Conservation (phyloP, 164 flowering plant genomes). For the Magnolia sinica region DNA sequence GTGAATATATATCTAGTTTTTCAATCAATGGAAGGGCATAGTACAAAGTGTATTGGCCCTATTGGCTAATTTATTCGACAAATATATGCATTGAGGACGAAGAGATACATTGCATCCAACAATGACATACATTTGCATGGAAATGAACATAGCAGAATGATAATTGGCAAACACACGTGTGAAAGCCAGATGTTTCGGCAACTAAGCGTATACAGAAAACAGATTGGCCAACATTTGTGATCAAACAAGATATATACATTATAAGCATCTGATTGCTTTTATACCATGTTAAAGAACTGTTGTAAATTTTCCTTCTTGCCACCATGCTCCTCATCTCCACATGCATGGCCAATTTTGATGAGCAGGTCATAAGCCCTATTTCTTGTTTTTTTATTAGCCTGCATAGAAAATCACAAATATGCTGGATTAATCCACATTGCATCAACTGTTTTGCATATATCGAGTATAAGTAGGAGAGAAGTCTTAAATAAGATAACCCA, state of each 20-base stretch:
- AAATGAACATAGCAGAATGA: neutral
- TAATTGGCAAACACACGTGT: neutral
- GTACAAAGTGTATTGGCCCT: too few species aligned
- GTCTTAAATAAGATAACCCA: neutral
- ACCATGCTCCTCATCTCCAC: slow-evolving; percentile 77
- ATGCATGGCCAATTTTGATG: slow-evolving; percentile 91
- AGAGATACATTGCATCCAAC: neutral
- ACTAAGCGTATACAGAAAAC: too few species aligned
- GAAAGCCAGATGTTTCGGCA: too few species aligned
- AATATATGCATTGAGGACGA: neutral
- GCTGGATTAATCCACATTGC: neutral
- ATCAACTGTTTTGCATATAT: neutral
- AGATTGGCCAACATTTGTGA: too few species aligned
- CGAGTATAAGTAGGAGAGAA: neutral
- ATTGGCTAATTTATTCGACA: too few species aligned
- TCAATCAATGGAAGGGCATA: too few species aligned
- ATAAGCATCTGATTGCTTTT: neutral
- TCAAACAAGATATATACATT: too few species aligned
- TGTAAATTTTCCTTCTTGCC: slow-evolving; percentile 67
- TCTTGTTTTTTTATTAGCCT: slow-evolving; percentile 93
- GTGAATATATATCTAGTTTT: too few species aligned
- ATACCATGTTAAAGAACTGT: slow-evolving; percentile 78
- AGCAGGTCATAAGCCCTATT: slow-evolving; percentile 92
- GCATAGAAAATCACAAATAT: slow-evolving; percentile 17
- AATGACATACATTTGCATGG: neutral